phyloP scores from a whole-genome alignment of 768 basidiomycete species.

The Russula emetica region DNA sequence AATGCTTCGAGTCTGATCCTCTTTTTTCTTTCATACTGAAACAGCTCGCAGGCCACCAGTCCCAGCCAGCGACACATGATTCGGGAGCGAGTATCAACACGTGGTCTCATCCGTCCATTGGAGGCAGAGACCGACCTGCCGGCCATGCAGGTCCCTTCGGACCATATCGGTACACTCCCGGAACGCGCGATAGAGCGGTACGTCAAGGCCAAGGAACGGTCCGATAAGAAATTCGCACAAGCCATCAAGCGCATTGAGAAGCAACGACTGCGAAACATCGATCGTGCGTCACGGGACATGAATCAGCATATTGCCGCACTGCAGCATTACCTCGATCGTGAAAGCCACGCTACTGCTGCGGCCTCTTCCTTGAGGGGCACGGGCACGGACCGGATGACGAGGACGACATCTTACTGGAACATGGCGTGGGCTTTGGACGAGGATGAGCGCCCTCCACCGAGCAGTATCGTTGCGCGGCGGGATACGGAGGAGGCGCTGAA shows the following conservation, averaged over 20 bases:
- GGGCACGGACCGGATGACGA: conserved; percentile 27
- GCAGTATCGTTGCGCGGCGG: conserved; percentile 83
- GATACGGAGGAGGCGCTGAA: conserved; percentile 78
- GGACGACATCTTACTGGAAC: conserved; percentile 50
- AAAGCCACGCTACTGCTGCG: conserved; percentile 27
- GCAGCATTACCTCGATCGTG: conserved; percentile 37
- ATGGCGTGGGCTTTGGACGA: conserved; percentile 86
- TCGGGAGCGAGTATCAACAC: conserved; percentile 81
- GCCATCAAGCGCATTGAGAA: conserved; percentile 58
- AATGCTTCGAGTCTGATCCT: conserved; percentile 20
- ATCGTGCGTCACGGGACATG: conserved; percentile 60
- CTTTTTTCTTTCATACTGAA: background rate
- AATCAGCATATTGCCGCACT: conserved; percentile 50
- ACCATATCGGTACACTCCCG: conserved; percentile 68
- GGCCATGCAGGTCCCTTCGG: conserved; percentile 59
- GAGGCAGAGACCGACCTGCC: conserved; percentile 65
- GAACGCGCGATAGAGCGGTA: conserved; percentile 77
- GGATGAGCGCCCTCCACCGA: conserved; percentile 81
- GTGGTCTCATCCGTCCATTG: conserved; percentile 76
- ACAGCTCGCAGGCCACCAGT: conserved; percentile 31
- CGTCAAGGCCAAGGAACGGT: conserved; percentile 52
- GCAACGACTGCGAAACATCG: conserved; percentile 58
- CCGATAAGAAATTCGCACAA: conserved; percentile 63
- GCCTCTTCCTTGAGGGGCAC: background rate
- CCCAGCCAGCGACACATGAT: conserved; percentile 61